Conservation (phyloP, 1,284 basidiomycete species). For the Inonotus obliquus region DNA sequence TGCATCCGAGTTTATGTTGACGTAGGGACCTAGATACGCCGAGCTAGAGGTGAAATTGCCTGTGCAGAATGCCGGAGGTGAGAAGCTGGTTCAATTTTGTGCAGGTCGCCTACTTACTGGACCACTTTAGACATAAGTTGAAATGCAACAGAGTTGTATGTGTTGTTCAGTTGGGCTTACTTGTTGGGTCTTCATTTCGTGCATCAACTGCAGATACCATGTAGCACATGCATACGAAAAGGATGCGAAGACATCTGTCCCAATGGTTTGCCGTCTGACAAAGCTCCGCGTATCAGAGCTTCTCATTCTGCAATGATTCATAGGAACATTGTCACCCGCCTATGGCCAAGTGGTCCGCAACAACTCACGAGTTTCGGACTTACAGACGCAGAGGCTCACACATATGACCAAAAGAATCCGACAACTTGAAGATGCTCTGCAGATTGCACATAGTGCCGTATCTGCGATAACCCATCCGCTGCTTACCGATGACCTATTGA, state of each 20-base stretch:
- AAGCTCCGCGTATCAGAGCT: neutral
- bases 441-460: conserved; percentile 13
- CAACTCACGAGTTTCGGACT: conserved; percentile 19
- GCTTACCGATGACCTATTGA: conserved; percentile 24
- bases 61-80: conserved; percentile 19
- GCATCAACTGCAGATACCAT: conserved; percentile 10
- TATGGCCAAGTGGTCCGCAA: neutral
- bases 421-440: conserved; percentile 23
- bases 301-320: neutral
- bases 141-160: conserved; percentile 16
- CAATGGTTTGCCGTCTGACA: conserved; percentile 6
- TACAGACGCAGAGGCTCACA: conserved; percentile 21
- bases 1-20: neutral
- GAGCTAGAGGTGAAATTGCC: conserved; percentile 14
- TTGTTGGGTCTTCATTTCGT: neutral
- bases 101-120: neutral
- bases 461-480: conserved; percentile 23
- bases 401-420: conserved; percentile 21
- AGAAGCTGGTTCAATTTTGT: neutral
- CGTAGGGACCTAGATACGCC: neutral
- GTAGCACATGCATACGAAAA: conserved; percentile 17
- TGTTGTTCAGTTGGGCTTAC: neutral
- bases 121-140: conserved; percentile 1
- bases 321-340: conserved; percentile 1
- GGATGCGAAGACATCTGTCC: conserved; percentile 17